These are phyloP conservation scores for Rosa persica DNA, from an alignment of 306 rosid genomes.

Conservation along the genomic window DNA sequence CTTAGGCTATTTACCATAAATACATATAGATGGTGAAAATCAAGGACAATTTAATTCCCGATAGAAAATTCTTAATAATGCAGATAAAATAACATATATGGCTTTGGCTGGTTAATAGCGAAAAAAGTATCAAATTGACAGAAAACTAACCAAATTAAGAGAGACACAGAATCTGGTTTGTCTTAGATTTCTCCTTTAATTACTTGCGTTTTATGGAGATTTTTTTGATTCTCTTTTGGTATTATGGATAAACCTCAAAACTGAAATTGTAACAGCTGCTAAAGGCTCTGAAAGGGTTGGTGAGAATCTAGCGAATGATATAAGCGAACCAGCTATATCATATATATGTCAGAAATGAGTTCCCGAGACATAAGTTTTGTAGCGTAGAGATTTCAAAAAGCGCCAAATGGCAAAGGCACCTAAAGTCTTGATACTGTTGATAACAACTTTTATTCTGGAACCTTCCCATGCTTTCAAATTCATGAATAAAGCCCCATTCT, in stretches of 20 bases:
- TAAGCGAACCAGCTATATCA: neutral
- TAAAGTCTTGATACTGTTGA: neutral
- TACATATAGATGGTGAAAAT: neutral
- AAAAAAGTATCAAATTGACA: neutral
- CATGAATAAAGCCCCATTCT: neutral
- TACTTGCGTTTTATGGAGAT: neutral
- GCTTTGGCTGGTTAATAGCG: neutral
- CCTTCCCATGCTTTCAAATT: too few relatives aligned
- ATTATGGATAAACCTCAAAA: neutral
- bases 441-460: neutral
- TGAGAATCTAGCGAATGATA: neutral
- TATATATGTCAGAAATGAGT: neutral
- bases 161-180: neutral
- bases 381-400: neutral
- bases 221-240: neutral
- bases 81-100: neutral
- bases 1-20: neutral
- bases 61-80: neutral
- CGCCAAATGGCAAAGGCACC: neutral
- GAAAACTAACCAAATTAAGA: neutral
- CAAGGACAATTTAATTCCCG: neutral
- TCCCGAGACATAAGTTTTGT: neutral
- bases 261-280: neutral
- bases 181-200: neutral
- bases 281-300: neutral